Conservation (phyloP, 2,329 filamentous ascomycete genomes). For the Colletotrichum gloeosporioides region DNA sequence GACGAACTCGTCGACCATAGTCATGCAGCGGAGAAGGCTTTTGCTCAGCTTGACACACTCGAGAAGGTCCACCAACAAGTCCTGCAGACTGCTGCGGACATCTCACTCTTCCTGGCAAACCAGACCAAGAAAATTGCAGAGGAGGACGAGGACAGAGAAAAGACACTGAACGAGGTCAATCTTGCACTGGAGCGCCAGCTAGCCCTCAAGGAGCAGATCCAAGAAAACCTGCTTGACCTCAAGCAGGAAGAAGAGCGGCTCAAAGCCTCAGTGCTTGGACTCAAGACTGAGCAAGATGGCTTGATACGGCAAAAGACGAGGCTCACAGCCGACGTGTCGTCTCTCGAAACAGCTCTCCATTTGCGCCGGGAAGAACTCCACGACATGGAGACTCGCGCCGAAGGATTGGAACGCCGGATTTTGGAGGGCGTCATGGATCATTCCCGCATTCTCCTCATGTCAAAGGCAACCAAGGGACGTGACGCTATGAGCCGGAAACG, state of each 20-base stretch:
- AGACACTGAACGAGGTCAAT: constrained; percentile 79
- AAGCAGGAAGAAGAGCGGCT: constrained; percentile 59
- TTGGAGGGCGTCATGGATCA: constrained; percentile 96
- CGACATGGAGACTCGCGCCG: constrained; percentile 87
- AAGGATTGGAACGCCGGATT: constrained; percentile 88
- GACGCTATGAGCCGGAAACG: constrained; percentile 67
- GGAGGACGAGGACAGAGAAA: constrained; percentile 80
- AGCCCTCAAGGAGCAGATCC: constrained; percentile 67
- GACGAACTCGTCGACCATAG: constrained; percentile 65
- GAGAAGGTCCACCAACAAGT: constrained; percentile 91
- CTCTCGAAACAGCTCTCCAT: constrained; percentile 86
- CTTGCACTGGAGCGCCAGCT: constrained; percentile 80
- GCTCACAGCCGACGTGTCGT: constrained; percentile 84
- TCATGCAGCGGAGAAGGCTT: constrained; percentile 70
- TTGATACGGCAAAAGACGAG: constrained; percentile 79
- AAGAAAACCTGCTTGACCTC: constrained; percentile 57
- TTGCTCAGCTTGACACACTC: constrained; percentile 79
- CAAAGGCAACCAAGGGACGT: constrained; percentile 60
- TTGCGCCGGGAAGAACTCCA: constrained; percentile 91
- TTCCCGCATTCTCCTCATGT: constrained; percentile 86
- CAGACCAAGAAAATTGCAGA: constrained; percentile 79
- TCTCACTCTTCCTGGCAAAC: constrained; percentile 79
- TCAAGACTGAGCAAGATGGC: constrained; percentile 75
- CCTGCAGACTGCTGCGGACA: constrained; percentile 80
- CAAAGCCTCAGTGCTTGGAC: constrained; percentile 58